Evolutionary conservation across 2,329 filamentous ascomycete species (phyloP).

Genomic region (Diaporthe destruens): DNA sequence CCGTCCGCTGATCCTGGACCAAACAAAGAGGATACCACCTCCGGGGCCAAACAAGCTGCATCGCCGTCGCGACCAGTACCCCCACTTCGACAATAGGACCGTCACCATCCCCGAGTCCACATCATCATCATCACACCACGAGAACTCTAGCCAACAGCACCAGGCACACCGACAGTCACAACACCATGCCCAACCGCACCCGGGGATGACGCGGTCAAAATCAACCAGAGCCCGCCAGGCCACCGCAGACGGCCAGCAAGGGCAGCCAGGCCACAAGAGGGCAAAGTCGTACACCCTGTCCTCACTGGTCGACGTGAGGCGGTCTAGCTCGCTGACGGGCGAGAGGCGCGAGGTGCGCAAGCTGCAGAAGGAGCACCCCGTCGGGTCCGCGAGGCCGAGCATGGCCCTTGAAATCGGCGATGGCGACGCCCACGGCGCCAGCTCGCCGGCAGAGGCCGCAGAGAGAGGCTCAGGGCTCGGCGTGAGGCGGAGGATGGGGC

Average conservation of each 20-base stretch:
- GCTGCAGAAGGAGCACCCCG: conserved; percentile 41
- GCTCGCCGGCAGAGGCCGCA: background rate
- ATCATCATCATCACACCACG: conserved; percentile 9
- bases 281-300: conserved; percentile 31
- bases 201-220: conserved; percentile 2
- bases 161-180: background rate
- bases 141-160: background rate
- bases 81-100: conserved; percentile 33
- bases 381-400: conserved; percentile 37
- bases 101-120: conserved; percentile 29
- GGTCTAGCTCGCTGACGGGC: conserved; percentile 36
- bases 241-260: background rate
- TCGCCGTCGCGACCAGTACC: conserved; percentile 37
- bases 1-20: conserved; percentile 19
- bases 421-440: conserved; percentile 4
- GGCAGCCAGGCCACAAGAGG: conserved; percentile 27
- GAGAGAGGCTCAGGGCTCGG: conserved; percentile 37
- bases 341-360: conserved; percentile 41
- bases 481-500: conserved; percentile 39
- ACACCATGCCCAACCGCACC: background rate
- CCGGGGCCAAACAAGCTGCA: conserved; percentile 34
- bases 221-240: conserved; percentile 6
- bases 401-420: conserved; percentile 33
- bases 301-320: conserved; percentile 27
- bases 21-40: conserved; percentile 35